Evolutionary conservation across 2,329 filamentous ascomycete genomes (phyloP), one percentile per base, ranked within the genome.

Genomic region (Fusarium graminum): DNA sequence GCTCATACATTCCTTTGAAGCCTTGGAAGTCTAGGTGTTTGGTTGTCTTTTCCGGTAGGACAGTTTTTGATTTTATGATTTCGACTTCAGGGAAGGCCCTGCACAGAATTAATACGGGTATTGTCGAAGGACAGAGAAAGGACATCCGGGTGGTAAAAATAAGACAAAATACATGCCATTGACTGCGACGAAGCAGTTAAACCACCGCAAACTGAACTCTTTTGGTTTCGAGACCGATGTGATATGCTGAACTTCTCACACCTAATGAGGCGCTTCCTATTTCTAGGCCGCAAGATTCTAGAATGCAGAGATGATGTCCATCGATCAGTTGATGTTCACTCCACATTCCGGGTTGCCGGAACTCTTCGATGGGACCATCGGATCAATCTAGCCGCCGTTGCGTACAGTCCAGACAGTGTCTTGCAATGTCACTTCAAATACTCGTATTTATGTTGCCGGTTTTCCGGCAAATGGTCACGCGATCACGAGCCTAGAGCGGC

Each of bases 21-120:
- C 70, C 59, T 70, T 39, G 70, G 70, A 70, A 63, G 68, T 72
- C 59, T 70, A 34, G 70, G 70, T 69, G 69, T 72, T 72, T 56
- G 68, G 61, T 66, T 65, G 40, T 59, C 42, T 70, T 65, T 71
- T 58, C 39, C 45, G 66, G 59, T 41, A 58, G 53, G 54, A 58
- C 54, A 63, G 64, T 50, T 30, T 30, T 64, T 67, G 40, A 39
- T 58, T 65, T 42, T 26, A 58, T 58, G 54, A 57, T 61, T 63
- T 64, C 34, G 39, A 62, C 55, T 60, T 39, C 29, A 36, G 58
- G 50, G 52, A 43, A 41, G 47, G 56, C 52, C 63, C 53, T 59
- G 47, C 57, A 39, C 36, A 60, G 17, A 22, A 67, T 49, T 71
- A 72, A 71, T 72, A 72, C 22, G 39, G 62, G 51, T 69, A 67